Conservation (phyloP, 176 grass and related monocot genomes). For the Aegilops speltoides region DNA sequence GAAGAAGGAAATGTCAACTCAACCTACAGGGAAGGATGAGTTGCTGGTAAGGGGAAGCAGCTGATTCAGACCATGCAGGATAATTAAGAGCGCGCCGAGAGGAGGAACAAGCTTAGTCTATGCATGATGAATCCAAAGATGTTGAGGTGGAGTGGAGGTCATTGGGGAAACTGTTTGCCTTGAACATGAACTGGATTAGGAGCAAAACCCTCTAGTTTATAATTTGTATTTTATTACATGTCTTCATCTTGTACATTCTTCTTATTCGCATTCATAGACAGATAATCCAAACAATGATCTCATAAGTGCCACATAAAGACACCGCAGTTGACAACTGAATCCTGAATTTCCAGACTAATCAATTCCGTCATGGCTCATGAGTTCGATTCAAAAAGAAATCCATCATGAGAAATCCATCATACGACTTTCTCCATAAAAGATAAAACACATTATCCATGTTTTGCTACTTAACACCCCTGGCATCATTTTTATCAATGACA, state of each 20-base stretch:
- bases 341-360: not conserved
- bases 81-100: constrained; percentile 47
- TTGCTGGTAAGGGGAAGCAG: no score
- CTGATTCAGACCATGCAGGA: constrained; percentile 43
- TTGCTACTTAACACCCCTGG: no score
- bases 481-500: no score
- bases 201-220: no score
- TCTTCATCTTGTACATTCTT: not conserved
- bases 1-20: constrained; percentile 65
- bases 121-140: not conserved
- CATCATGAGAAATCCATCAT: no score
- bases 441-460: no score
- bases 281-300: not conserved
- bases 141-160: not conserved
- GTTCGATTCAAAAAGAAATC: no score
- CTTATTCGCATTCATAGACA: not conserved
- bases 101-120: not conserved
- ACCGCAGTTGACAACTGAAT: not conserved
- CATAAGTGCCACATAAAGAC: not conserved
- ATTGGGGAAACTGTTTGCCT: not conserved
- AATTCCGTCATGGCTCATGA: no score
- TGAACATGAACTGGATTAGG: not conserved
- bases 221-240: no score
- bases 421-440: no score
- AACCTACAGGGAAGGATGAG: constrained; percentile 30